phyloP scores from a whole-genome alignment of 2,329 filamentous ascomycete species.

The Leptoxyphium fumago region DNA sequence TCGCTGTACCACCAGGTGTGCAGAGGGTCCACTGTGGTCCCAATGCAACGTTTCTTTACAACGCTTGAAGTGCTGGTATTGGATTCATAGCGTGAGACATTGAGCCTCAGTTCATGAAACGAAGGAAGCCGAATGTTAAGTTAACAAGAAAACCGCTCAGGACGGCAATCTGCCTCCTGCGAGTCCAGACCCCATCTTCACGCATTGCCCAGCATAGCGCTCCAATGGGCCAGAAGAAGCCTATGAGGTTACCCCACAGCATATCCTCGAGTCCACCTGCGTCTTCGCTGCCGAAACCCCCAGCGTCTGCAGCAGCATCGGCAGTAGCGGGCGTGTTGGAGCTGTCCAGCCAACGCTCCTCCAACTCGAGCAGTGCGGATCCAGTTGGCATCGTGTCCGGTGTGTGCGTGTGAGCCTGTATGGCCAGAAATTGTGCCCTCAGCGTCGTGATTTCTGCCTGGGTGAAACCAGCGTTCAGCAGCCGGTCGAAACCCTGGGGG shows the following conservation, averaged over 20 bases:
- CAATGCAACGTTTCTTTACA: slow-evolving; percentile 7
- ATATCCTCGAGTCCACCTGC: slow-evolving; percentile 66
- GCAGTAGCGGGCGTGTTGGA: slow-evolving; percentile 19
- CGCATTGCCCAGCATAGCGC: slow-evolving; percentile 72
- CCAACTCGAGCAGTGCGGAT: slow-evolving; percentile 58
- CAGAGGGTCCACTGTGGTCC: slow-evolving; percentile 12
- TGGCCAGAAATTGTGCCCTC: slow-evolving; percentile 74
- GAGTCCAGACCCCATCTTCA: slow-evolving; percentile 76
- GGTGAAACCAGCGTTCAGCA: slow-evolving; percentile 70
- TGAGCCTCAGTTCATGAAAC: slow-evolving; percentile 31
- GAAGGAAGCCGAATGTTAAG: slow-evolving; percentile 57
- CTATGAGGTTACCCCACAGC: slow-evolving; percentile 74
- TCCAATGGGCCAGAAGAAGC: slow-evolving; percentile 89
- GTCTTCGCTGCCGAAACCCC: slow-evolving; percentile 37
- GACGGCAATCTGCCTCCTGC: slow-evolving; percentile 73
- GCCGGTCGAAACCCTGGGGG: slow-evolving; percentile 74
- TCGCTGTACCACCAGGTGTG: slow-evolving; percentile 3
- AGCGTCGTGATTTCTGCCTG: slow-evolving; percentile 69
- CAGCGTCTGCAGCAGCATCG: slow-evolving; percentile 24
- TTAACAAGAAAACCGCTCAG: slow-evolving; percentile 73
- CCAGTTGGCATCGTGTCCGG: slow-evolving; percentile 80
- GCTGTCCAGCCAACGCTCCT: slow-evolving; percentile 82
- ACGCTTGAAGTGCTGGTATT: too few relatives aligned
- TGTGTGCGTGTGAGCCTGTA: slow-evolving; percentile 68
- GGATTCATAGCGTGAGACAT: background rate